Percentiles rank a stretch among this genome's conserved stretches.
Evolutionary conservation across 1,284 basidiomycete species (phyloP).

Genomic region (Ceratobasidium sp.): DNA sequence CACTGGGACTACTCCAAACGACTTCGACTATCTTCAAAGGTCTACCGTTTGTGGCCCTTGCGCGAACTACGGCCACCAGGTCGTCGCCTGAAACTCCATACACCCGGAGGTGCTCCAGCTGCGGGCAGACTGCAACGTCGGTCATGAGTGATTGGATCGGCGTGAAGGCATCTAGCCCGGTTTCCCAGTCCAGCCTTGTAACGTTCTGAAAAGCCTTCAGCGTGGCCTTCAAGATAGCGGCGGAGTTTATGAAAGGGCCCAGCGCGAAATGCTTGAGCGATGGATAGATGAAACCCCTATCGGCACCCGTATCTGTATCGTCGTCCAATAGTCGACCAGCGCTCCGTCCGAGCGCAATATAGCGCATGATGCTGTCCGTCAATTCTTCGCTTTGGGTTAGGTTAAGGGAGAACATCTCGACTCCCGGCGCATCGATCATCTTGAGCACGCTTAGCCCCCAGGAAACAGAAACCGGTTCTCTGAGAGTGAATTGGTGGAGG

Average conservation of each 20-base stretch:
- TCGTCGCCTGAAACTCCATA: background rate
- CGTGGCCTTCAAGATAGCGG: background rate
- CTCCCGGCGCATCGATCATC: constrained; percentile 24
- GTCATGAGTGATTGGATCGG: background rate
- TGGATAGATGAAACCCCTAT: constrained; percentile 5
- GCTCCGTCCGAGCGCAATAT: background rate
- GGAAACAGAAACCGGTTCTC: background rate
- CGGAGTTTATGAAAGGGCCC: constrained; percentile 3
- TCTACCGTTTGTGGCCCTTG: background rate
- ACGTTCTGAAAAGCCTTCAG: background rate
- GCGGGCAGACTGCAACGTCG: background rate
- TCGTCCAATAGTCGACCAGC: no score
- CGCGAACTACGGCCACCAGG: background rate
- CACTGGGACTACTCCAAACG: background rate
- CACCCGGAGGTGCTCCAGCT: constrained; percentile 15
- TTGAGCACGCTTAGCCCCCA: constrained; percentile 15
- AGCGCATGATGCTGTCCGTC: background rate
- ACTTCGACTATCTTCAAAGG: constrained; percentile 20
- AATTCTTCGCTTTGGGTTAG: background rate
- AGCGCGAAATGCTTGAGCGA: constrained; percentile 2
- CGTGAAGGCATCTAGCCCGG: background rate
- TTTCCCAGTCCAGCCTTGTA: constrained; percentile 15
- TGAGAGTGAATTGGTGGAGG: constrained; percentile 10
- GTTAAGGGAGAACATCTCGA: background rate
- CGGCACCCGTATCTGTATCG: background rate